Base-by-base conservation (phyloP, 1,284 basidiomycete genomes). In the Meripilus lineatus region DNA sequence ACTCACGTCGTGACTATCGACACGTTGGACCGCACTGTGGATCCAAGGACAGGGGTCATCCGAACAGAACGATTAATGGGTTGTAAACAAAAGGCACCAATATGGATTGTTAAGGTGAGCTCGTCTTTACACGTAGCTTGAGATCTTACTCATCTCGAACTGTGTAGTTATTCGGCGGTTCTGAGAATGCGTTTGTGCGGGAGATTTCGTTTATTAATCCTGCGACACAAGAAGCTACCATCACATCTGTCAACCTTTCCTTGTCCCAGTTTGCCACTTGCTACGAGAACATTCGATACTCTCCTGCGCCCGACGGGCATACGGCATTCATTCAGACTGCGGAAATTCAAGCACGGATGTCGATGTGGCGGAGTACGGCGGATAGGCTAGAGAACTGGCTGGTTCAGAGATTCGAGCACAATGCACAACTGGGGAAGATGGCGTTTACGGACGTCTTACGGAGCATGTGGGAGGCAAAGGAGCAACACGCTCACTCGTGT, bases 121-220 rank as follows among this genome's bases (percentile, higher is more conserved):
- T 18, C 24, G n/a, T 17, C 14, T 46, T 17, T 25, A 23, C 34
- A 42, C 25, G n/a, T 33, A 40, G 11, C 32, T 23, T 17, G 23
- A 47, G 32, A 34, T 15, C 42, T 44, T 25, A 46, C 33, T 41
- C 28, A 51, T 32, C 40, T 23, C 40, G 8, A 42, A 18, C 47
- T 17, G 20, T 49, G 4, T 55, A 93, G 88, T 65, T 94, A 28
- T 86, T 94, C 42, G 91, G 91, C 41, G 89, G 89, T 26, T 88
- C 87, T 50, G 89, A 93, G 64, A 90, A 94, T 53, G 92, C 94
- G 6, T 96, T 90, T 59, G 90, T 96, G 2, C 83, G 93, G 38
- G 93, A 97, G 68, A 86, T 97, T 49, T 90, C 90, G 8, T 94
- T 93, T 61, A 74, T 94, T 34, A 90, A 95, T 63, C 92, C 92